Base-by-base conservation (phyloP, 108 stramenopile species). In the Cyclotella baltica region DNA sequence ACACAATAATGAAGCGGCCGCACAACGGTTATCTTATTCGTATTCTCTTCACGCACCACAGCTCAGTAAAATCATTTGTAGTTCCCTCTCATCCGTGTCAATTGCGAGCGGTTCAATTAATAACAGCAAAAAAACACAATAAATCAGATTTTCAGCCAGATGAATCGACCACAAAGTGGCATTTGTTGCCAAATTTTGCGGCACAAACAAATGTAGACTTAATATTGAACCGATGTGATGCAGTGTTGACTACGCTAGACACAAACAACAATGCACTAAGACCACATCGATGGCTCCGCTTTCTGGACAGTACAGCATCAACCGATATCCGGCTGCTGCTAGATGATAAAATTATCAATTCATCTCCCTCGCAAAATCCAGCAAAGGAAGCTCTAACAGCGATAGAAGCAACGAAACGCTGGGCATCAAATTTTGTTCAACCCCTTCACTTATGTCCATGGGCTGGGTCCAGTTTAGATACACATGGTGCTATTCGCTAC, bases 381-480 rank as follows among this genome's bases (percentile, higher is more conserved):
- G 71, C 73, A 56, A 81, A 31, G 9, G 80, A 74, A 46, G 80
- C 80, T 33, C 20, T 81, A 15, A 43, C 46, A 5, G 76, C 81
- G 18, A 83, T 81, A 22, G 48, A 80, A 56, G 69, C 74, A 50
- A 90, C 86, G 43, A 70, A 72, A 67, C 66, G 85, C 34, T 93
- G 92, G 92, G 85, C 84, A 28, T 40, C 63, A 10, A 47, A 88
- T n/a, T 93, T 93, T 78, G 90, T 93, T 2, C 55, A 83, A 18
- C 65, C 67, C 18, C 71, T 89, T 2, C 48, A 81, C 4, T 64
- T 93, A n/a, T 93, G 92, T 70, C 92, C 92, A 0, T 93, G 90
- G 89, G 90, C 92, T 4, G 75, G 57, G 30, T 70, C 80, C 16
- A 86, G 83, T 31, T 27, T 89, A 5, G 73, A 83, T 36, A 84